Evolutionary conservation across 352 stramenopile species (phyloP), one percentile per base, ranked within the genome.

Genomic region (Pythium periplocum): DNA sequence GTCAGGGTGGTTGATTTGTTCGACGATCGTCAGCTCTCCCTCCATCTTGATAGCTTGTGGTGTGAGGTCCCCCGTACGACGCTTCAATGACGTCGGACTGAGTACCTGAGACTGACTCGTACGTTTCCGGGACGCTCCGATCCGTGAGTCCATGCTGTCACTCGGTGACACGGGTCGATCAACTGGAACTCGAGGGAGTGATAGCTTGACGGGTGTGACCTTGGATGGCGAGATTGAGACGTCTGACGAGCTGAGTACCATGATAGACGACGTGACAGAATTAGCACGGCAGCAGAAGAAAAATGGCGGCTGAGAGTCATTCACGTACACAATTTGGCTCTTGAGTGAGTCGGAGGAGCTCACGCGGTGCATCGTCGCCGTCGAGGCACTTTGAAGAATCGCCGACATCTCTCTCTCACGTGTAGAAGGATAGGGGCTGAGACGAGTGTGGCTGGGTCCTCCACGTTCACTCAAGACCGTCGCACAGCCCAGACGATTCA

Each of bases 11-110:
- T 66, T 61, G 32, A 71, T 60, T 51, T 84, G 66, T 47, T 87
- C 72, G 2, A 69, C 69, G 8, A 89, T 72, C 0, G 69, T 45
- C 7, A 89, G 55, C 50, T 75, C 51, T 8, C 78, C 78, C 45
- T 89, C 64, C 6, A 73, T 51, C 46, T 76, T 53, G n/a, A 87
- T 58, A 1, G 61, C 52, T 10, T 40, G 47, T 1, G 45, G 45
- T 8, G 48, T 43, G 5, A 44, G 39, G 17, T 66, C 59, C 11
- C 32, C 38, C n/a, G 59, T 61, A 31, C 53, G 59, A 36, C 59
- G 52, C 43, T 66, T 66, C 8, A 54, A 48, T 2, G 54, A 57
- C 48, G 59, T 57, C 5, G 59, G 59, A 42, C 59, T 66, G 32
- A 61, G 39, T 53, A 44, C 34, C 32, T 57, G 47, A 30, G 52